These are phyloP conservation scores for Apiospora hydei DNA, from an alignment of 2,329 filamentous ascomycete species.

Conservation along the genomic window DNA sequence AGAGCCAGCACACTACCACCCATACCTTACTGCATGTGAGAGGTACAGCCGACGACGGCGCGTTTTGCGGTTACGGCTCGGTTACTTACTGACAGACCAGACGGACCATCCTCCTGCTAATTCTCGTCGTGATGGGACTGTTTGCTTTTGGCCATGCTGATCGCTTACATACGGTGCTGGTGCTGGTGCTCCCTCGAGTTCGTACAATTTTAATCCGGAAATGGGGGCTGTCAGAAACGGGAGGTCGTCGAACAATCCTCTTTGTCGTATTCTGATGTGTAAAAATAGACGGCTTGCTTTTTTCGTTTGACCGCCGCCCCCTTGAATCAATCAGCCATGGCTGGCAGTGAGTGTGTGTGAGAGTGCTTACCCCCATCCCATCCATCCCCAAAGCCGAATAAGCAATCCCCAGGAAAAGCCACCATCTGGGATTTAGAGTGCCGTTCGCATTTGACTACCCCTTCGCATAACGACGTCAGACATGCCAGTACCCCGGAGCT, in stretches of 20 bases:
- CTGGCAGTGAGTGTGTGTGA: no score
- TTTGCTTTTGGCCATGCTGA: neutral
- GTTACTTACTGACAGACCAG: neutral
- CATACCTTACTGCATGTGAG: slow-evolving; percentile 1
- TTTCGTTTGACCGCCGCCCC: slow-evolving; percentile 19
- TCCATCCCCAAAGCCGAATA: slow-evolving; percentile 2
- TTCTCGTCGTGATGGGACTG: neutral
- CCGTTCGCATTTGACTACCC: slow-evolving; percentile 18
- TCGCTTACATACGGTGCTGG: neutral
- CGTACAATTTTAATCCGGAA: neutral
- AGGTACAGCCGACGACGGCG: slow-evolving; percentile 16
- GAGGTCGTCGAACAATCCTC: neutral
- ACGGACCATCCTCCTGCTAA: neutral
- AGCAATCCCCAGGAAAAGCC: slow-evolving; percentile 19
- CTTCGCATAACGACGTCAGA: slow-evolving; percentile 21
- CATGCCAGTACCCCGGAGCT: slow-evolving; percentile 14
- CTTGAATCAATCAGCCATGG: neutral
- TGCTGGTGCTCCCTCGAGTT: neutral
- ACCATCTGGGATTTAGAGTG: slow-evolving; percentile 9
- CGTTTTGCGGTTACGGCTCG: slow-evolving; percentile 12
- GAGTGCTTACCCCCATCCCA: neutral
- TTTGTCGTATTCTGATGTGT: slow-evolving; percentile 18
- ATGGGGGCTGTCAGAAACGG: slow-evolving; percentile 11
- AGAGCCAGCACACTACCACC: neutral
- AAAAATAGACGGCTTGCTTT: slow-evolving; percentile 22